Percentiles rank a stretch among this genome's conserved stretches.
These are phyloP conservation scores for Fusarium abutilonis DNA, from an alignment of 2,329 filamentous ascomycete genomes.

Conservation along the genomic window DNA sequence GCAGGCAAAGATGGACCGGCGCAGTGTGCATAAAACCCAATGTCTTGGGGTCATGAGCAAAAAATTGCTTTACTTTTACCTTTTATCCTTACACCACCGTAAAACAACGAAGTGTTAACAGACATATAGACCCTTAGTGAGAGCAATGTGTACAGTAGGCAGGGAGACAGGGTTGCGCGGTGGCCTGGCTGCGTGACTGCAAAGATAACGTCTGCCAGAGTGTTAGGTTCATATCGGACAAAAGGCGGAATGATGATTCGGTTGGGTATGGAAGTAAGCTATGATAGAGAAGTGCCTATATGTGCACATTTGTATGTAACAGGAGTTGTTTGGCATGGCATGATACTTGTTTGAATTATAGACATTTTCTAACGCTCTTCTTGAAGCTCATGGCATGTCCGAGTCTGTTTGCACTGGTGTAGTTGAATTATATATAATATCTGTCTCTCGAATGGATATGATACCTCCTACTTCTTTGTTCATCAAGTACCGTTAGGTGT, in stretches of 20 bases:
- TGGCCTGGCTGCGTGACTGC: constrained; percentile 9
- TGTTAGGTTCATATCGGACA: constrained; percentile 14
- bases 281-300: constrained; percentile 7
- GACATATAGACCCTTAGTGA: constrained; percentile 30
- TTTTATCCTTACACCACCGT: constrained; percentile 18
- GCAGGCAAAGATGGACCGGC: constrained; percentile 44
- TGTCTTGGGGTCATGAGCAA: neutral
- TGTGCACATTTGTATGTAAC: constrained; percentile 5
- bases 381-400: neutral
- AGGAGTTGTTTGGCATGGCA: constrained; percentile 18
- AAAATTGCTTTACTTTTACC: constrained; percentile 11
- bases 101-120: constrained; percentile 25
- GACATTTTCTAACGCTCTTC: neutral
- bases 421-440: neutral
- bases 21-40: constrained; percentile 37
- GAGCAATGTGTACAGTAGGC: constrained; percentile 24
- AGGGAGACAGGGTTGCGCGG: neutral
- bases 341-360: constrained; percentile 19
- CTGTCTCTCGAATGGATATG: neutral
- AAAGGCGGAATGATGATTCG: constrained; percentile 25
- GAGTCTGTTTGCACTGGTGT: neutral
- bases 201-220: neutral
- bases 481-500: too few species aligned
- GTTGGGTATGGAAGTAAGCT: constrained; percentile 4
- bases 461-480: neutral